Evolutionary conservation across 2,329 filamentous ascomycete genomes (phyloP), one percentile per base, ranked within the genome.

Genomic region (Xylaria sp.): DNA sequence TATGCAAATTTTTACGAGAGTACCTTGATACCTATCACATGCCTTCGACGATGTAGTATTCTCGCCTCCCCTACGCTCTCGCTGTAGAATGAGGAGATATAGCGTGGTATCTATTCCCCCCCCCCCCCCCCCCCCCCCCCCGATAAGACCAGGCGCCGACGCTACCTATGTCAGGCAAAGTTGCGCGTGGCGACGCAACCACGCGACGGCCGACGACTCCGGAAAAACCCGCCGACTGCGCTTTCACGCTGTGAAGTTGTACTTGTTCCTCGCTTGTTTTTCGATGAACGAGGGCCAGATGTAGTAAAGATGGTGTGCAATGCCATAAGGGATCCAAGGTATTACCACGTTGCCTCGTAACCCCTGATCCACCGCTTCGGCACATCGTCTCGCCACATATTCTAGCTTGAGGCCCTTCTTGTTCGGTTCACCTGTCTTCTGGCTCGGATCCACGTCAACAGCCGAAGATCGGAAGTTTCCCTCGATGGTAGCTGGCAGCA

Each of bases 381-480:
- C 60, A 56, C 74, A 76, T 47, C 65, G 67, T 13, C 54, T 19
- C 1, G 73, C 72, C 6, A 75, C 73, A 48, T 72, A 74, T 13
- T 68, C 70, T 7, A 70, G 63, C 46, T 70, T 71, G n/a, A 76
- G 68, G 1, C 74, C 74, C 13, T 63, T 64, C 65, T 71, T 72
- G 57, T 72, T 73, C 7, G 69, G 67, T 4, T 70, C 70, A 10
- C 56, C 60, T 17, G 7, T 31, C 31, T 44, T 17, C 65, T 57
- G 33, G 9, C 67, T 64, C 1, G 66, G 64, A 25, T 71, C 70
- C 2, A 66, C 69, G 44, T 76, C 74, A 3, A 76, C 71, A 7
- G 74, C 74, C 19, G 72, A 73, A 4, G 74, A 71, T 3, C 74
- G 73, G 52, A 76, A 76, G 61, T 72, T 71, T 2, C 74, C 73